These are phyloP conservation scores for Cupressus sempervirens DNA, from an alignment of 75 land plant genomes.

Conservation along the genomic window DNA sequence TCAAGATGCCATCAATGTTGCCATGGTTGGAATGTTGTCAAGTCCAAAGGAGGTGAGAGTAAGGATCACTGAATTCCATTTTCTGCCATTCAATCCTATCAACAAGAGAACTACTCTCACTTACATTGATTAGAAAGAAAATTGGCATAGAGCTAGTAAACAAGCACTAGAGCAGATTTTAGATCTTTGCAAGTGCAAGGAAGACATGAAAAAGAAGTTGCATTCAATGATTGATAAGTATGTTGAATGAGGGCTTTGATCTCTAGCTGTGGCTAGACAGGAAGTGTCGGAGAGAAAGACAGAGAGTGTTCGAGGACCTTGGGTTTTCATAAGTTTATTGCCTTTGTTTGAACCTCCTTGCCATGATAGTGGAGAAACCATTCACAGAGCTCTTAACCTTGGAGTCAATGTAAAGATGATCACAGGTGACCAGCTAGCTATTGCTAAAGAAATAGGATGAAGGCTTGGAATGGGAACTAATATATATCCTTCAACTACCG, in stretches of 20 bases:
- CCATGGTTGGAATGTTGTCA: constrained; percentile 48
- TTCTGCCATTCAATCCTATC: constrained; percentile 84
- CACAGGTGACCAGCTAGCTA: constrained; percentile 82
- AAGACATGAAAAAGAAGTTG: constrained; percentile 35
- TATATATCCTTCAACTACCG: constrained; percentile 58
- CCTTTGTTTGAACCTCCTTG: constrained; percentile 84
- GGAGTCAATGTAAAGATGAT: constrained; percentile 91
- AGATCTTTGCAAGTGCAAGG: constrained; percentile 51
- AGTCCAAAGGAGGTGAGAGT: constrained; percentile 67
- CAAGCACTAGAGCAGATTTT: constrained; percentile 93
- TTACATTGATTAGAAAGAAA: constrained; percentile 56
- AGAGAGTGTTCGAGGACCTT: constrained; percentile 53
- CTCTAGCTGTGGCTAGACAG: constrained; percentile 65
- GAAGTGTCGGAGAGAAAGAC: constrained; percentile 48
- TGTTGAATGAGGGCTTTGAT: constrained; percentile 72
- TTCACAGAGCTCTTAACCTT: constrained; percentile 57
- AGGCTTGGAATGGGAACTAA: constrained; percentile 79
- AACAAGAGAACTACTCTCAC: constrained; percentile 89
- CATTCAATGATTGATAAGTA: constrained; percentile 50
- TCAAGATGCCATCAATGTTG: constrained; percentile 57
- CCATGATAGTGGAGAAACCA: constrained; percentile 88
- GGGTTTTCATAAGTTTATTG: constrained; percentile 66
- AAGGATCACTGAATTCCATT: constrained; percentile 67
- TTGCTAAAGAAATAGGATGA: constrained; percentile 75
- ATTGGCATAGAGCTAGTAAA: constrained; percentile 79